Base-by-base conservation (phyloP, 2,329 filamentous ascomycete species). In the Aspergillus fumigatus region DNA sequence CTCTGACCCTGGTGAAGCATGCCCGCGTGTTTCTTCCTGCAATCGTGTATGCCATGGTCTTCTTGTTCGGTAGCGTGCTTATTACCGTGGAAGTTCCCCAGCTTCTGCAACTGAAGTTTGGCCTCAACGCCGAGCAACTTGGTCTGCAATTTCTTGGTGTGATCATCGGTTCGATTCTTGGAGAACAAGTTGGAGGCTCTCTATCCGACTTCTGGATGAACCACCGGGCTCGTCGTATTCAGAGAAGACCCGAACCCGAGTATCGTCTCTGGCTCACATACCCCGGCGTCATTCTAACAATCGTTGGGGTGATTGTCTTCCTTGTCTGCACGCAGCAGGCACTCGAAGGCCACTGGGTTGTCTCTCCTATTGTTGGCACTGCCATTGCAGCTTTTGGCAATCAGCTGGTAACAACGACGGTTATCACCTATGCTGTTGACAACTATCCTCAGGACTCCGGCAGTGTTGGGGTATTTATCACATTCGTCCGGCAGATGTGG, bases 401-500 rank as follows among this genome's bases (percentile, higher is more conserved):
- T 60, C 84, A 87, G 67, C 79, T 87, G 32, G 77, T 87, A 26
- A 86, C 84, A 1, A 87, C 84, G 0, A 80, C 86, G 0, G 68
- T 85, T 57, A 80, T 85, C 53, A 87, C 84, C 0, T 87, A 72
- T 65, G 80, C 83, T 0, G 78, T 87, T 3, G 84, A 87, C 64
- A 84, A 81, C 62, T 81, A 83, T 62, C 77, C 75, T 0, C 73
- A 81, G 38, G 79, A 86, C 53, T 77, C 82, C 0, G 80, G 79
- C 2, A 80, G 78, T 53, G 76, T 87, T 19, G 84, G 84, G 14
- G 84, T 86, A 0, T 85, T 85, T 59, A 78, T 87, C 65, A 84
- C 78, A 2, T 79, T 86, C 60, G 77, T 86, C 3, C 76, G 83
- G 21, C 70, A 65, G 50, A 69, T 70, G 3, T 74, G 72, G 71